Percentiles rank a stretch among this genome's conserved stretches.
These are phyloP conservation scores for Cryptococcus amylolentus DNA, from an alignment of 1,284 basidiomycete genomes.

Conservation along the genomic window DNA sequence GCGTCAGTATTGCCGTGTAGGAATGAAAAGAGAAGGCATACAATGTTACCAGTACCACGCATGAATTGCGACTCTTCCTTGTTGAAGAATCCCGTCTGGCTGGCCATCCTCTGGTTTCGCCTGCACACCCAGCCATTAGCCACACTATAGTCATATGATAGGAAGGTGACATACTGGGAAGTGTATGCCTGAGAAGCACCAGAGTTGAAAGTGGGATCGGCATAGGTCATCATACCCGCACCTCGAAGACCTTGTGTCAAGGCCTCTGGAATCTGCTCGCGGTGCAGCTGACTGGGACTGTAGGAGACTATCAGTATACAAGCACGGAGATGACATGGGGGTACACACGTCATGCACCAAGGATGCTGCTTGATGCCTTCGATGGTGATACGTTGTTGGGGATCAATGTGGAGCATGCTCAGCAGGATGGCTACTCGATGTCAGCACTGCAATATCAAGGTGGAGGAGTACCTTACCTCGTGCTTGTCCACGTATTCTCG, in stretches of 20 bases:
- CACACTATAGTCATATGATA: neutral
- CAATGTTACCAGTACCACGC: conserved; percentile 45
- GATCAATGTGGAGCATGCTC: conserved; percentile 70
- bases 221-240: conserved; percentile 66
- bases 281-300: conserved; percentile 68
- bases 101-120: conserved; percentile 35
- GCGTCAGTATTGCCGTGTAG: neutral
- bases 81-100: conserved; percentile 34
- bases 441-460: neutral
- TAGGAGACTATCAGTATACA: neutral
- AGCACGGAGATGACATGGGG: neutral
- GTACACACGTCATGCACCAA: conserved; percentile 69
- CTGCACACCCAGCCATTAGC: conserved; percentile 13
- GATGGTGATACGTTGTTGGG: conserved; percentile 67
- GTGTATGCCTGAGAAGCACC: conserved; percentile 36
- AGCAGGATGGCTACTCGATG: conserved; percentile 63
- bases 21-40: conserved; percentile 16
- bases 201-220: conserved; percentile 54
- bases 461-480: conserved; percentile 56
- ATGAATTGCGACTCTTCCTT: conserved; percentile 48
- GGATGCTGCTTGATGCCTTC: conserved; percentile 66
- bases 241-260: conserved; percentile 64
- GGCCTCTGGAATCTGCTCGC: conserved; percentile 63
- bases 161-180: conserved; percentile 20
- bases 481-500: conserved; percentile 60